Percentiles rank a stretch among this genome's conserved stretches.
Conservation (phyloP, 441 rosid genomes). For the Eruca vesicaria region DNA sequence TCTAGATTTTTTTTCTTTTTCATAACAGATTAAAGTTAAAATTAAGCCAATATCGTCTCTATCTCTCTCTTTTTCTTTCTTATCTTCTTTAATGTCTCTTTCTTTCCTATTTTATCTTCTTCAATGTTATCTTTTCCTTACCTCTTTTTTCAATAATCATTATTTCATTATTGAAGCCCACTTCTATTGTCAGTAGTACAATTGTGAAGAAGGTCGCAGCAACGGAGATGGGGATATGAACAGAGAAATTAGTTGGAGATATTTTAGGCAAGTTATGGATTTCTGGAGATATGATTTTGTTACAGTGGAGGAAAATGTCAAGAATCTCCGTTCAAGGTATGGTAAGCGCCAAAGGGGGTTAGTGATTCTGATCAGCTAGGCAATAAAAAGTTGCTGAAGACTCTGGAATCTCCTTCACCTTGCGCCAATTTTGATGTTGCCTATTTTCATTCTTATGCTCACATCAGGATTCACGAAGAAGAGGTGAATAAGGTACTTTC, state of each 20-base stretch:
- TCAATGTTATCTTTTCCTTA: too few relatives aligned
- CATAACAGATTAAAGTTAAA: too few relatives aligned
- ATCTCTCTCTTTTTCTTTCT: too few relatives aligned
- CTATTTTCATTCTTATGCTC: background rate
- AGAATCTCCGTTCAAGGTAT: background rate
- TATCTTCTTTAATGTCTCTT: too few relatives aligned
- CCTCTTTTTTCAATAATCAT: too few relatives aligned
- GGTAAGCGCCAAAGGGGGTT: background rate
- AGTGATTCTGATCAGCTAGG: background rate
- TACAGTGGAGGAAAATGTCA: too few relatives aligned
- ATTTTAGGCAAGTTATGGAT: background rate
- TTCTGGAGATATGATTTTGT: background rate
- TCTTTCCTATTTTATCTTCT: too few relatives aligned
- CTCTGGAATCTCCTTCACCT: background rate
- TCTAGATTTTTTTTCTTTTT: background rate
- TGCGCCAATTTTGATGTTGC: background rate
- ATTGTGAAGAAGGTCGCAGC: background rate
- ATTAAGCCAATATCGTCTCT: too few relatives aligned
- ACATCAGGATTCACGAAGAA: background rate
- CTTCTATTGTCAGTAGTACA: background rate
- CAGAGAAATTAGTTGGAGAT: too few relatives aligned
- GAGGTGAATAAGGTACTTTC: background rate
- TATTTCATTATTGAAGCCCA: background rate
- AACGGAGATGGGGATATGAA: background rate
- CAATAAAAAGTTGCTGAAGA: background rate